Conservation (phyloP, 257 asterid species). For the Parsonsia alboflavescens region DNA sequence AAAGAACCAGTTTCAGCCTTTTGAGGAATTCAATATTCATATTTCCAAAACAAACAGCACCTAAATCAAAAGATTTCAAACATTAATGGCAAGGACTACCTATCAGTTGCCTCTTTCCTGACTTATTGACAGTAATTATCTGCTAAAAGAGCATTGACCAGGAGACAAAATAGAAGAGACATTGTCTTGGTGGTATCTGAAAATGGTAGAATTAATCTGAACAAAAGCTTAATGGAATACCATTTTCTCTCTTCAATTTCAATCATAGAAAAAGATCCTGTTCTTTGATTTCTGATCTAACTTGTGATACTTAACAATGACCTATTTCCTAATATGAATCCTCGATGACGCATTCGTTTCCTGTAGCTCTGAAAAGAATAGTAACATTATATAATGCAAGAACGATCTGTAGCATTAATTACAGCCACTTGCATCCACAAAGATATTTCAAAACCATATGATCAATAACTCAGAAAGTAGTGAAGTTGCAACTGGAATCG, state of each 20-base stretch:
- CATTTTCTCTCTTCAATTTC: background rate
- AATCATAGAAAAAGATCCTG: background rate
- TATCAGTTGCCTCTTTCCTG: background rate
- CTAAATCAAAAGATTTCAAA: background rate
- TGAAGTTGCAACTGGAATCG: background rate
- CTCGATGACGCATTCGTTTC: background rate
- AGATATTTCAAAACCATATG: background rate
- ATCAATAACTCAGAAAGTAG: background rate
- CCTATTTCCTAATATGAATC: background rate
- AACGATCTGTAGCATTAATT: background rate
- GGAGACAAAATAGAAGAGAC: no score
- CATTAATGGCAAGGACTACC: no score
- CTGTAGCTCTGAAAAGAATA: background rate
- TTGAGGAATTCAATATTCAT: background rate
- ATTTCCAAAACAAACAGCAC: background rate
- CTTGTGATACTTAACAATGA: background rate
- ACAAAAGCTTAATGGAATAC: no score
- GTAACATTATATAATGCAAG: background rate
- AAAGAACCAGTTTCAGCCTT: background rate
- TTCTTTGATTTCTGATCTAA: background rate
- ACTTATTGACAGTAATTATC: background rate
- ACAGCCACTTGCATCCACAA: background rate
- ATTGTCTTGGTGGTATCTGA: background rate
- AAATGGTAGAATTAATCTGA: no score
- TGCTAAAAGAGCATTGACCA: no score